Base-by-base conservation (phyloP, 1,139 yeast genomes). In the Wickerhamiella pararugosa region DNA sequence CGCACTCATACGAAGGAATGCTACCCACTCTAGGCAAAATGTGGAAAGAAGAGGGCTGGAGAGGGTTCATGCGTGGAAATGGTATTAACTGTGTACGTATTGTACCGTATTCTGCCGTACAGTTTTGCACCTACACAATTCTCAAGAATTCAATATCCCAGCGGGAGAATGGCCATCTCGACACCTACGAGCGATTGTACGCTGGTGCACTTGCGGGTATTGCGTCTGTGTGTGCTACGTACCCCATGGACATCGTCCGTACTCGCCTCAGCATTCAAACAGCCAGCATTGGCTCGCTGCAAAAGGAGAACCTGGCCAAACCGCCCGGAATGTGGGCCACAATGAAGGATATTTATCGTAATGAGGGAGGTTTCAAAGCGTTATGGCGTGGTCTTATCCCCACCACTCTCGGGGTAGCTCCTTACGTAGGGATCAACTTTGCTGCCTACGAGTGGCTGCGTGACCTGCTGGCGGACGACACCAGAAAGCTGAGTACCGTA, bases 21-120 rank as follows among this genome's bases (percentile, higher is more conserved):
- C 67, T 78, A 48, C 70, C 79, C 6, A 84, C 96, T 0, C 74
- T 90, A 5, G 58, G 64, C 47, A 77, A 79, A 52, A 82, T 90
- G 73, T 87, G 86, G 70, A 64, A 63, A 41, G 96, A 86, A 47
- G 98, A 90, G 65, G 96, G 97, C 7, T 71, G 83, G 70, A 67
- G 75, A 45, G 96, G 98, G 0, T 67, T 82, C 52, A 82, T 84
- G 61, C 66, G 97, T 41, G 98, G 98, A 1, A 90, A 90, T 60
- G 81, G 87, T 1, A 67, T 84, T 47, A 90, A 90, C 59, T 87
- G 97, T 64, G 62, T 90, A 3, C 67, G 98, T 44, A 83, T 90
- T 30, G 75, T 90, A 49, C 98, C 98, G 0, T 90, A 90, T 58
- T 78, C 92, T 49, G 97, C 98, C 0, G 94, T 87, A 7, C 98